Evolutionary conservation across 306 rosid species (phyloP), one percentile per base, ranked within the genome.

Genomic region (Cajanus cajan): DNA sequence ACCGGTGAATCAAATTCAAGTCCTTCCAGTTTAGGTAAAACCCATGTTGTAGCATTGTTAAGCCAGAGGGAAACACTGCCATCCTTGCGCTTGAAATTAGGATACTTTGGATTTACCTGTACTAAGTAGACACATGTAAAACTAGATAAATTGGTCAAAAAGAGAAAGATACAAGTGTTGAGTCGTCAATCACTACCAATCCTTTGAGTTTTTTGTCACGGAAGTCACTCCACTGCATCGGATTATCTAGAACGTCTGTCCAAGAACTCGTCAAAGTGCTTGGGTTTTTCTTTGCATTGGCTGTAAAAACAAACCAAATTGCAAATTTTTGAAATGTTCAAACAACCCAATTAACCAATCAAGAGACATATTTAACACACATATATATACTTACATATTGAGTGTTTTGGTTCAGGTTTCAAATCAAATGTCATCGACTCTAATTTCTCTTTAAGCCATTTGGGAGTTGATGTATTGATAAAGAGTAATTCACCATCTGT

Each of bases 71-170:
- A 3, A 57, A 8, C 24, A 43, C 37, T 58, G 48, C 86, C 85
- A 64, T 84, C 90, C 85, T 90, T 92, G 12, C 36, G 76, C 74
- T 77, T 92, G 83, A 90, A 90, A 84, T 90, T 94, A 22, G 97
- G 97, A 84, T 63, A 0, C 44, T 40, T 88, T 12, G 78, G 88
- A 12, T 67, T 86, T 36, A 84, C 87, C 97, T 90, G 40, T 28
- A 82, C 63, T 63, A 65, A 59, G 70, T 43, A 50, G 64, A 80
- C 58, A 72, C 40, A n/a, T n/a, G n/a, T n/a, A n/a, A n/a, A n/a
- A 68, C 21, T 14, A 37, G 74, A 68, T 24, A 75, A 25, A 79
- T 67, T 4, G 61, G 39, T 61, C 31, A 61, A 22, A 44, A 63
- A 50, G 65, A 37, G 80, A 82, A 58, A 45, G 58, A 63, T n/a